These are phyloP conservation scores for Eucalyptus guilfoylei DNA, from an alignment of 345 rosid species.

Conservation along the genomic window DNA sequence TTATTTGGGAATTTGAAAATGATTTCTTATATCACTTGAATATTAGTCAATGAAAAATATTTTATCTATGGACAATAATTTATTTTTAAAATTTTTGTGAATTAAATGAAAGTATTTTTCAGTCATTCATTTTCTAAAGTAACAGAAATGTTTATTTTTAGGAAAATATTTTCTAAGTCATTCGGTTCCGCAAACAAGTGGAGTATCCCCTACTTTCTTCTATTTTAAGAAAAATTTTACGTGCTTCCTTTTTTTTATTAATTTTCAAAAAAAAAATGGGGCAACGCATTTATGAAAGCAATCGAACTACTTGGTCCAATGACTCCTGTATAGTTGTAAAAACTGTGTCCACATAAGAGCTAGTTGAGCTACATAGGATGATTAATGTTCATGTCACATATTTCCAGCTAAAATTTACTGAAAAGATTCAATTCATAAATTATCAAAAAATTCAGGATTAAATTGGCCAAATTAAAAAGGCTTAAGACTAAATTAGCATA, in stretches of 20 bases:
- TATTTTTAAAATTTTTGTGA: rapidly evolving
- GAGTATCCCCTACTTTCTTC: not conserved
- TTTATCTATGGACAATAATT: not conserved
- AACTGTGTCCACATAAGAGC: no score
- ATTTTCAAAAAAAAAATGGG: not conserved
- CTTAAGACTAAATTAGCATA: no score
- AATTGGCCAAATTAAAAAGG: no score
- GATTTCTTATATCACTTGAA: not conserved
- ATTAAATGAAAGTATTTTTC: not conserved
- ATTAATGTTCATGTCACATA: rapidly evolving
- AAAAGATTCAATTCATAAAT: no score
- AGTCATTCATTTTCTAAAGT: not conserved
- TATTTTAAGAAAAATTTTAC: not conserved
- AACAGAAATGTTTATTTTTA: rapidly evolving
- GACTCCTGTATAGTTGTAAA: no score
- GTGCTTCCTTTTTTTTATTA: not conserved
- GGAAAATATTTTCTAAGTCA: not conserved
- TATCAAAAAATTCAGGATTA: rapidly evolving
- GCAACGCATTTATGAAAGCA: not conserved
- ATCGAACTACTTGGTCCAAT: not conserved
- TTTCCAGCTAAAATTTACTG: no score
- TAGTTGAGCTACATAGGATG: rapidly evolving
- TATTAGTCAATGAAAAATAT: not conserved
- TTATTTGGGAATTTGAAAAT: not conserved
- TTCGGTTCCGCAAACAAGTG: not conserved